Evolutionary conservation across 202 grass and related monocot species (phyloP).

Genomic region (Musa balbisiana): DNA sequence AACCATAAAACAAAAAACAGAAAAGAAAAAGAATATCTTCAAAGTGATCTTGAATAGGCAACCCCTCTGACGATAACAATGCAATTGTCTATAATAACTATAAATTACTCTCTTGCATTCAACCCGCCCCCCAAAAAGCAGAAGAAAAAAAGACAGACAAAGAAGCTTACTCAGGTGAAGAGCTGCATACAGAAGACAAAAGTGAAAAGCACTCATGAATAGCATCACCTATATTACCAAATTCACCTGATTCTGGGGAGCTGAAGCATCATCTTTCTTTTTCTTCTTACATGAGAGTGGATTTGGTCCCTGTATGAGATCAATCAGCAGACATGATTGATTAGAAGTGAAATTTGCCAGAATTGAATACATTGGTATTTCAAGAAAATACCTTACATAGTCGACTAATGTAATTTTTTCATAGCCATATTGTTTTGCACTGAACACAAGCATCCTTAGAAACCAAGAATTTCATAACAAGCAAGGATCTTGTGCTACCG

Average conservation of each 20-base stretch:
- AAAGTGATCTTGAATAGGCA: too few relatives aligned
- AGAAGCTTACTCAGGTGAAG: neutral
- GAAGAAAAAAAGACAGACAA: neutral
- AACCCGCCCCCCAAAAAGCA: neutral
- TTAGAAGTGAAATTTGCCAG: neutral
- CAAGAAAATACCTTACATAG: too few relatives aligned
- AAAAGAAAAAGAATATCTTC: too few relatives aligned
- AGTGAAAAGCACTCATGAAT: neutral
- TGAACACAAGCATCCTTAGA: too few relatives aligned
- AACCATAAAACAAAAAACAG: too few relatives aligned
- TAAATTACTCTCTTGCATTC: neutral
- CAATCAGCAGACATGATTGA: slow-evolving; percentile 5
- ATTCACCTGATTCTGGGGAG: slow-evolving; percentile 34
- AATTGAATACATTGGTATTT: neutral
- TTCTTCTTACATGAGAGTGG: slow-evolving; percentile 97
- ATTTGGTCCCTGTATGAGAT: slow-evolving; percentile 66
- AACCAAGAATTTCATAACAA: too few relatives aligned
- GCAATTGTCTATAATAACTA: neutral
- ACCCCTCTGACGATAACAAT: too few relatives aligned
- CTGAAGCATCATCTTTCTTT: slow-evolving; percentile 30
- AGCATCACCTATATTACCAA: neutral
- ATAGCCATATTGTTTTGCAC: too few relatives aligned
- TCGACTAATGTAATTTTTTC: too few relatives aligned
- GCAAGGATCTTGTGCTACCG: too few relatives aligned
- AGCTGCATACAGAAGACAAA: neutral